Base-by-base conservation (phyloP, 441 rosid species). In the Mallotus japonicus region DNA sequence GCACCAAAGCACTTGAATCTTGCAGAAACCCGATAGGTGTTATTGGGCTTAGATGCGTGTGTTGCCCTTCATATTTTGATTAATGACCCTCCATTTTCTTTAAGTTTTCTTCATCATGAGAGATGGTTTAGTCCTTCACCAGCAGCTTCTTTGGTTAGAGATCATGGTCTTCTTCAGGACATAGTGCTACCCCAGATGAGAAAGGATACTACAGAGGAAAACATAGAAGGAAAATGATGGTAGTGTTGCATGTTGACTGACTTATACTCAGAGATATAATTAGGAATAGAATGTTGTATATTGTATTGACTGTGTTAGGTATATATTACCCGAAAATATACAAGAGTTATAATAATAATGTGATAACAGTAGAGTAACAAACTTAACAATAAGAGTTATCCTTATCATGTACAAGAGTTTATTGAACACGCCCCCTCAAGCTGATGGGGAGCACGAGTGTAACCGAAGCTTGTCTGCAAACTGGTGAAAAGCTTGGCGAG, bases 131-230 rank as follows among this genome's bases (percentile, higher is more conserved):
- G 59, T 74, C 76, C 84, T 75, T 59, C 87, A 51, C 44, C 86
- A 0, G 8, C 85, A 0, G 11, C 74, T 71, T 67, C 85, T 60
- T 42, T 79, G 79, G 49, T 76, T 34, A 79, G 88, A 79, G 99
- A 91, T 74, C 78, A 87, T 54, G 99, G 99, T n/a, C 89, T 95
- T 57, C 99, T 95, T 80, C 92, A 95, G 76, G 99, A 95, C 80
- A 88, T 95, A 2, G 87, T 90, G 72, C 94, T 96, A 44, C 75
- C 93, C 14, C 94, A 83, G 83, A 89, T 89, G 86, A 79, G 87
- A 65, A 80, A 75, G 47, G 86, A 32, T 70, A 72, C 79, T 2
- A 74, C 83, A 54, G 78, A 81, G 63, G 85, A 83, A 76, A 76
- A 17, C 2, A 16, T 15, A 32, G n/a, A 15, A 53, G 20, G 12